Evolutionary conservation across 768 basidiomycete genomes (phyloP), one percentile per base, ranked within the genome.

Genomic region (Boletales sp.): DNA sequence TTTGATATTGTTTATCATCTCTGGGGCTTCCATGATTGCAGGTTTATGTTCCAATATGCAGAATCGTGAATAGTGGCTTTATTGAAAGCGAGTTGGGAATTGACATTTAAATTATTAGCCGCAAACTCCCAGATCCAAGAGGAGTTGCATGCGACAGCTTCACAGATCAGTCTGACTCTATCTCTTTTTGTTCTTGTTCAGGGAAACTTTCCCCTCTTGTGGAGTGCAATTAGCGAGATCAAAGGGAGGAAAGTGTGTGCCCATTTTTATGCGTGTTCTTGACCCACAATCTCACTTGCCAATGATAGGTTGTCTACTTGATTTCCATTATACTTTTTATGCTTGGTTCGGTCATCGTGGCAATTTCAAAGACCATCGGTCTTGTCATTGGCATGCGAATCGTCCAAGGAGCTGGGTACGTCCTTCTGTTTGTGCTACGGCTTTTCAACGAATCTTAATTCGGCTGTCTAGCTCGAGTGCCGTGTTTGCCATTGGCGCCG

Each of bases 141-240:
- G 5, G 74, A 87, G 11, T 71, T 93, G 18, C 76, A 78, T 33
- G 82, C 87, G 4, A 80, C 80, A 0, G 70, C 76, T 32, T 69
- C 74, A 1, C 73, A 86, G 48, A 84, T 93, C 50, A 84, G 86
- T 43, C 71, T 81, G 62, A 84, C 78, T 50, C 66, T 90, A 17
- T 85, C 88, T 0, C 52, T 89, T 12, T 91, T 83, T 65, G 86
- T 90, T 46, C 70, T 86, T 3, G 55, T 84, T 4, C 90, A 91
- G 65, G 90, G 90, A 1, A 62, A 71, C 12, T 60, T 81, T 15
- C 50, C 64, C 5, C 4, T 68, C 4, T 1, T 84, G 28, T 67
- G 66, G 64, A 66, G 64, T 46, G 48, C 46, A 12, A 12, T 59
- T 32, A 58, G 60, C 37, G 66, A 92, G 66, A 78, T 90, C 19